phyloP scores from a whole-genome alignment of 345 rosid species.

The Adansonia digitata region DNA sequence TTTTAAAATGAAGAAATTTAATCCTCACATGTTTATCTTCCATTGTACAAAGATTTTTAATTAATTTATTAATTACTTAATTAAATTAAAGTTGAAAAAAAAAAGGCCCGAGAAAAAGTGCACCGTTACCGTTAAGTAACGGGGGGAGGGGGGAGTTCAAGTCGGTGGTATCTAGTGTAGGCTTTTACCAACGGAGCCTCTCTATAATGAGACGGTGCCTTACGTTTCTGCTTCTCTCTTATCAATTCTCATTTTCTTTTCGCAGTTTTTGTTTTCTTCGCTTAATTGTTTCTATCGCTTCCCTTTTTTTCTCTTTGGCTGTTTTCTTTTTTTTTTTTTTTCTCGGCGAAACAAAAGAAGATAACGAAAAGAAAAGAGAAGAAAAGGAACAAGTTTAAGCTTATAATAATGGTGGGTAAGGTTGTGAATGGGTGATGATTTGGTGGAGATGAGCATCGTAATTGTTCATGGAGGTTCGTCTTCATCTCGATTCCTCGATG shows the following conservation, averaged over 20 bases:
- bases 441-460: conserved; percentile 34
- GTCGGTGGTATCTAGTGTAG: conserved; percentile 40
- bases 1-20: no score
- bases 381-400: neutral
- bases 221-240: neutral
- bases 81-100: no score
- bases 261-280: no score
- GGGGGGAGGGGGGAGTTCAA: conserved; percentile 28
- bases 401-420: conserved; percentile 18
- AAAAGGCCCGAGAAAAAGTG: no score
- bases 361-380: neutral
- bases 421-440: conserved; percentile 36
- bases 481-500: conserved; percentile 31
- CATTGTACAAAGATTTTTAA: no score
- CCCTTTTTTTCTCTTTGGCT: no score
- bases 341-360: conserved; percentile 1
- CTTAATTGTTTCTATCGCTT: no score
- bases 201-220: conserved; percentile 17
- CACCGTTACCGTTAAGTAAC: conserved; percentile 42
- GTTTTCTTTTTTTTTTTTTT: neutral
- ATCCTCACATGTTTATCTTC: no score
- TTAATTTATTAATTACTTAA: no score
- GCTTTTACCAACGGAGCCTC: conserved; percentile 22
- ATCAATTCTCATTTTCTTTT: no score
- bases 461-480: conserved; percentile 32